A percentile compares a stretch with the other conserved stretches of the same genome.
These are phyloP conservation scores for Ballota nigra DNA, from an alignment of 257 asterid species.

Conservation along the genomic window DNA sequence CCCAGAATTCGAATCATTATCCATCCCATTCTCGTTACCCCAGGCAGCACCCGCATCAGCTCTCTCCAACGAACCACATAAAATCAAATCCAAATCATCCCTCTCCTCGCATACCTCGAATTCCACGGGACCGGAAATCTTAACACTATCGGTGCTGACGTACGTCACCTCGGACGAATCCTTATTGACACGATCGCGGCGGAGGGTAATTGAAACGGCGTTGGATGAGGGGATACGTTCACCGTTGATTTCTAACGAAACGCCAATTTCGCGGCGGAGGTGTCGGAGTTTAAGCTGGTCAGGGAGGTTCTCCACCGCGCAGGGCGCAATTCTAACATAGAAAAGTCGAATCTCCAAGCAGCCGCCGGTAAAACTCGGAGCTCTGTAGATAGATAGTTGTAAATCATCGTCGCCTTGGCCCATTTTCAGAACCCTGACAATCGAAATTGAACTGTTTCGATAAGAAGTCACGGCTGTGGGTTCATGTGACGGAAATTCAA, in stretches of 20 bases:
- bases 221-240: slow-evolving; percentile 54
- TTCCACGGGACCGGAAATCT: slow-evolving; percentile 66
- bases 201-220: slow-evolving; percentile 52
- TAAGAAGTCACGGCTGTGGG: neutral
- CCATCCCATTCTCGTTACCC: slow-evolving; percentile 44
- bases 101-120: slow-evolving; percentile 72
- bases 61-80: slow-evolving; percentile 77
- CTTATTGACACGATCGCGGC: slow-evolving; percentile 71
- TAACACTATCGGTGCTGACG: slow-evolving; percentile 77
- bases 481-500: neutral
- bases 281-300: slow-evolving; percentile 62
- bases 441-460: neutral
- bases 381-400: slow-evolving; percentile 48
- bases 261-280: slow-evolving; percentile 76
- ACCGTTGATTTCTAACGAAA: slow-evolving; percentile 61
- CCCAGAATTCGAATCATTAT: slow-evolving; percentile 52
- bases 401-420: slow-evolving; percentile 45
- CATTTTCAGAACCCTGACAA: slow-evolving; percentile 33
- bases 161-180: slow-evolving; percentile 84
- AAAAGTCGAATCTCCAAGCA: slow-evolving; percentile 74
- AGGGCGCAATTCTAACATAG: slow-evolving; percentile 70
- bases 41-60: slow-evolving; percentile 43
- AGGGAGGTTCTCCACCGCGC: slow-evolving; percentile 55
- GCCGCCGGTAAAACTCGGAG: slow-evolving; percentile 65
- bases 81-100: slow-evolving; percentile 49